A percentile compares a stretch with the other conserved stretches of the same genome.
These are phyloP conservation scores for Blastocystis sp. DNA, from an alignment of 352 stramenopile genomes.

Conservation along the genomic window DNA sequence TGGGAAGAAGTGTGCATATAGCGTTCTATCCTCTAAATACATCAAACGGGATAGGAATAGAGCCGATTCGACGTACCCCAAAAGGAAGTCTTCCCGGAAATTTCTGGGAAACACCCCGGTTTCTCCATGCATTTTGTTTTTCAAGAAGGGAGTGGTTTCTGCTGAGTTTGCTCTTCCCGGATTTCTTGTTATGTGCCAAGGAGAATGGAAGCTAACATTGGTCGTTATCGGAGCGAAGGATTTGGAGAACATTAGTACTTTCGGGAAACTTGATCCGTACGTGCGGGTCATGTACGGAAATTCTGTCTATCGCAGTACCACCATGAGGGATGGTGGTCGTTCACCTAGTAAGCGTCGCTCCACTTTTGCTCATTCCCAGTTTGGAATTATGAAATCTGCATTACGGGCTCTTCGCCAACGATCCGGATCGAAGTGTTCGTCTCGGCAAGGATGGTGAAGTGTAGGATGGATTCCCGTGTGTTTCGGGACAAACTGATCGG, in stretches of 20 bases:
- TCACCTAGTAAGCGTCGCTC: constrained; percentile 9
- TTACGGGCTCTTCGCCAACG: constrained; percentile 15
- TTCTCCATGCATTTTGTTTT: constrained; percentile 1
- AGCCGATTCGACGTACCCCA: not conserved
- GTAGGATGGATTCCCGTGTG: constrained; percentile 30
- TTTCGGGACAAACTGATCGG: constrained; percentile 66
- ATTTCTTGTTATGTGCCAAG: constrained; percentile 49
- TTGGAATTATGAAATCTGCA: constrained; percentile 59
- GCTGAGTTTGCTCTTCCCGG: not conserved
- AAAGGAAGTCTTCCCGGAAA: constrained; percentile 46
- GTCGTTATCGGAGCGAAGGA: constrained; percentile 49
- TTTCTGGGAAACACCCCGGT: constrained; percentile 30
- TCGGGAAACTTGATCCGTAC: constrained; percentile 59
- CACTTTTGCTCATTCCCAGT: not conserved
- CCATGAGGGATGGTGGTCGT: constrained; percentile 40
- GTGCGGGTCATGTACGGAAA: constrained; percentile 48
- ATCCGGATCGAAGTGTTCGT: constrained; percentile 50
- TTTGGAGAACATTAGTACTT: constrained; percentile 61
- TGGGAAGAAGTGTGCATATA: no score
- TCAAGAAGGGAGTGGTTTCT: not conserved
- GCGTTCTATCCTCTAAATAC: not conserved
- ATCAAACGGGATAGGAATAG: not conserved
- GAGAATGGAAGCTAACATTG: constrained; percentile 49
- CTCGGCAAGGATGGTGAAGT: not conserved
- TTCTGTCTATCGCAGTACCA: constrained; percentile 14